Conservation (phyloP, 2,329 filamentous ascomycete genomes). For the Xylariaceae sp. region DNA sequence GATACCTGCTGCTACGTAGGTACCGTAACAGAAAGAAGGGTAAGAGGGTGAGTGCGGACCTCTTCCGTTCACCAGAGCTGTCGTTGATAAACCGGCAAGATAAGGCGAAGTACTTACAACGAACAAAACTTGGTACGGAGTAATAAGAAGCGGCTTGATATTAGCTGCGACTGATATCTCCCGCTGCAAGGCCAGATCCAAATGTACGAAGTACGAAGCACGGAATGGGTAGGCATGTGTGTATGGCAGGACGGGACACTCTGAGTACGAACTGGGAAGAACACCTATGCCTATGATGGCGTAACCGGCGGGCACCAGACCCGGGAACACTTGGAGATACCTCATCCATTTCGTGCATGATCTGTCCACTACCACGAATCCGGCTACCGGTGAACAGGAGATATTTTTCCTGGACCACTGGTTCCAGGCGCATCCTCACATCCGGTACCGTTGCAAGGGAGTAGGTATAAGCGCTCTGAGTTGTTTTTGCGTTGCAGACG, state of each 20-base stretch:
- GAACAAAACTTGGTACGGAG: no score
- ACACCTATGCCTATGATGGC: not conserved
- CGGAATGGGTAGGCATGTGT: no score
- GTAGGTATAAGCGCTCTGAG: not conserved
- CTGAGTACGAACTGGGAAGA: not conserved
- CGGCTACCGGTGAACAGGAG: not conserved
- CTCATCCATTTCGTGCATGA: not conserved
- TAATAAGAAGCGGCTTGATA: no score
- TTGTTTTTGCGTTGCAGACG: not conserved
- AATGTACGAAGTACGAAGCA: no score
- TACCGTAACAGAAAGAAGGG: not conserved
- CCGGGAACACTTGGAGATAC: not conserved
- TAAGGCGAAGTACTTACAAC: no score
- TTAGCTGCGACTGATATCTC: no score
- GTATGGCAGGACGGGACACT: not conserved
- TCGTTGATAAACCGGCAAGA: no score
- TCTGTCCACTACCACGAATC: not conserved
- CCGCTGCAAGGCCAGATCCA: no score
- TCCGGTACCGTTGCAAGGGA: no score
- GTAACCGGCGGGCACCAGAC: not conserved
- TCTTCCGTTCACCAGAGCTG: no score
- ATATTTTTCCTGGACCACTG: not conserved
- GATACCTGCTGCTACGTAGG: not conserved
- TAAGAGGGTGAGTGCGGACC: no score
- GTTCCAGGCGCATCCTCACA: no score